These are phyloP conservation scores for Oemleria cerasiformis DNA, from an alignment of 306 rosid genomes.

Conservation along the genomic window DNA sequence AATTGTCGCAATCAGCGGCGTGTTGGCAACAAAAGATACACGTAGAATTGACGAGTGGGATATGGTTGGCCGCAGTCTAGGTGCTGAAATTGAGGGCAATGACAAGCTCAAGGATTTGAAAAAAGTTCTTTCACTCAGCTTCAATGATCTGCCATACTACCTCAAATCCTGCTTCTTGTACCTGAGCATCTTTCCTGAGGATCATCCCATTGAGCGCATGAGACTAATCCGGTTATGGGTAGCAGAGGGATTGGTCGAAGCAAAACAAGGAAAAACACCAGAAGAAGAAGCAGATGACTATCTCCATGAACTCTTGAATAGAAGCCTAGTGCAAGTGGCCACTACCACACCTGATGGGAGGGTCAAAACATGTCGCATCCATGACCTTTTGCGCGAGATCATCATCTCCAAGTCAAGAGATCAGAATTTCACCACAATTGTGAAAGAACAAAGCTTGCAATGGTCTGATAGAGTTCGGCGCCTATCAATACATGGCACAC, in stretches of 20 bases:
- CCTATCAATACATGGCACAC: constrained; percentile 41
- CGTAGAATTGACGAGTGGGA: constrained; percentile 62
- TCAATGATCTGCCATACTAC: constrained; percentile 58
- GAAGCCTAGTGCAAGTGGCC: constrained; percentile 51
- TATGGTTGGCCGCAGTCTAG: constrained; percentile 41
- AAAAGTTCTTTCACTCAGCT: constrained; percentile 60
- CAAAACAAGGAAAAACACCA: constrained; percentile 48
- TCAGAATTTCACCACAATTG: constrained; percentile 50
- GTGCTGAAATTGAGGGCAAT: constrained; percentile 52
- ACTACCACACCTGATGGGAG: constrained; percentile 32
- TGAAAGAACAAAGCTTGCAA: constrained; percentile 37
- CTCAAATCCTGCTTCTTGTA: constrained; percentile 66
- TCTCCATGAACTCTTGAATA: constrained; percentile 54
- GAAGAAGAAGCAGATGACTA: constrained; percentile 64
- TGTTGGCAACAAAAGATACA: constrained; percentile 58
- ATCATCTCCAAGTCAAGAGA: constrained; percentile 53
- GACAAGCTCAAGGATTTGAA: constrained; percentile 48
- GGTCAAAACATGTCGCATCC: constrained; percentile 38
- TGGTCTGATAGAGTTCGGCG: constrained; percentile 57
- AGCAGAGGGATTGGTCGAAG: constrained; percentile 59
- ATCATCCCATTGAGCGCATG: constrained; percentile 47
- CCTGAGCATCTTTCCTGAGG: constrained; percentile 53
- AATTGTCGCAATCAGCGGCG: constrained; percentile 69
- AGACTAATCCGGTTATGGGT: constrained; percentile 62
- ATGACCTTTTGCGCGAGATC: constrained; percentile 61